Base-by-base conservation (phyloP, 257 asterid genomes). In the Rauvolfia tetraphylla region DNA sequence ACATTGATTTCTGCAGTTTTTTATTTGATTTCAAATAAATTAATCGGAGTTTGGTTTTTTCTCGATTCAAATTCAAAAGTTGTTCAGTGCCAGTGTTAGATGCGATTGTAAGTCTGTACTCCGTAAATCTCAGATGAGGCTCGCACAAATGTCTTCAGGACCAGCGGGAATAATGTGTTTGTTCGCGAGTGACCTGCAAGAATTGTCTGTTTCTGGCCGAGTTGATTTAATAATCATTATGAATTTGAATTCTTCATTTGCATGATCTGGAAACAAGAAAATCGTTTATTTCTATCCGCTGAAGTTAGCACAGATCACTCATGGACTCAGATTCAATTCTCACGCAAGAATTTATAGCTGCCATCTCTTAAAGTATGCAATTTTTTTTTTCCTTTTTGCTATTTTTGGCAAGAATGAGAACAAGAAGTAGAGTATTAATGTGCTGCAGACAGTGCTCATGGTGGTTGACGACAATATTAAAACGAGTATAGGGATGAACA, bases 221-320 rank as follows among this genome's bases (percentile, higher is more conserved):
- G 39, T 63, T 33, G 69, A 17, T 63, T 62, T 10, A 63, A 17
- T 36, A 63, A 63, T 63, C 70, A 63, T 63, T 65, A 18, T 65
- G 39, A 17, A 18, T 34, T 65, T 17, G 70, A 65, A 65, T 65
- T 65, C 70, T 65, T 65, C 70, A 65, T 18, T 34, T 65, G 18
- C 70, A 63, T 63, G 27, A 63, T 53, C 0, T 17, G 25, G 7
- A 20, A 20, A 3, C 2, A n/a, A 17, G 2, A 53, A 53, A 48
- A 48, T 14, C 1, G 54, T 48, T 48, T 9, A 7, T 44, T 44
- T 11, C 51, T 44, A 11, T 11, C 14, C 51, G 1, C 7, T 7
- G 10, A 3, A 3, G 14, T 1, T 44, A 7, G 44, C 8, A 3
- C 8, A 3, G 8, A 41, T 41, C 44, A 41, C 44, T 8, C 44